A percentile compares a stretch with the other conserved stretches of the same genome.
Evolutionary conservation across 2,329 filamentous ascomycete genomes (phyloP).

Genomic region (Spiromastix sp.): DNA sequence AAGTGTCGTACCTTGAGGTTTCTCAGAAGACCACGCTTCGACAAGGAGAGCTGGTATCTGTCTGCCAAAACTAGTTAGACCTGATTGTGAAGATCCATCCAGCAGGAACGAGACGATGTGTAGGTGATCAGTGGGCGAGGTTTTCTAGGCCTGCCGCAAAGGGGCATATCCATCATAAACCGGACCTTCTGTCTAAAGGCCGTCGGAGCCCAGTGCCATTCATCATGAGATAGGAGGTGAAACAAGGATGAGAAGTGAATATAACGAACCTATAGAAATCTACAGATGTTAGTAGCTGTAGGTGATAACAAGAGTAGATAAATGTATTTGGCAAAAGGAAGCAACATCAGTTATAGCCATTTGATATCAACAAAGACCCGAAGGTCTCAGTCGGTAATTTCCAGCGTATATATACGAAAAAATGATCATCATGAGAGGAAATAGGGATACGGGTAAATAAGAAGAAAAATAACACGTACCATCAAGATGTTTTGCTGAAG

Average conservation of each 20-base stretch:
- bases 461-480: constrained; percentile 1
- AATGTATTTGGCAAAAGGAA: too few species aligned
- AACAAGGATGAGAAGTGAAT: constrained; percentile 6
- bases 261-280: too few species aligned
- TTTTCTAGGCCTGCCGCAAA: constrained; percentile 99
- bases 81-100: too few species aligned
- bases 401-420: constrained; percentile 57
- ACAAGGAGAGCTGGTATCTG: too few species aligned
- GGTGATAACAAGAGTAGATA: too few species aligned
- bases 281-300: too few species aligned
- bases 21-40: too few species aligned
- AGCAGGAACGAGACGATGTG: too few species aligned
- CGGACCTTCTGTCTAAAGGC: constrained; percentile 40
- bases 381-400: constrained; percentile 88
- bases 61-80: too few species aligned
- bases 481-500: constrained; percentile 1
- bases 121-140: constrained; percentile 99
- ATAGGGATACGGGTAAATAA: too few species aligned
- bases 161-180: constrained; percentile 76
- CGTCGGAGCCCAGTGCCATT: constrained; percentile 98
- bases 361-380: constrained; percentile 65
- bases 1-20: too few species aligned
- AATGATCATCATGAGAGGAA: constrained; percentile 14
- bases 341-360: constrained; percentile 58
- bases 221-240: constrained; percentile 50